Conservation (phyloP, 495 filamentous ascomycete genomes). For the Penicillium canescens region DNA sequence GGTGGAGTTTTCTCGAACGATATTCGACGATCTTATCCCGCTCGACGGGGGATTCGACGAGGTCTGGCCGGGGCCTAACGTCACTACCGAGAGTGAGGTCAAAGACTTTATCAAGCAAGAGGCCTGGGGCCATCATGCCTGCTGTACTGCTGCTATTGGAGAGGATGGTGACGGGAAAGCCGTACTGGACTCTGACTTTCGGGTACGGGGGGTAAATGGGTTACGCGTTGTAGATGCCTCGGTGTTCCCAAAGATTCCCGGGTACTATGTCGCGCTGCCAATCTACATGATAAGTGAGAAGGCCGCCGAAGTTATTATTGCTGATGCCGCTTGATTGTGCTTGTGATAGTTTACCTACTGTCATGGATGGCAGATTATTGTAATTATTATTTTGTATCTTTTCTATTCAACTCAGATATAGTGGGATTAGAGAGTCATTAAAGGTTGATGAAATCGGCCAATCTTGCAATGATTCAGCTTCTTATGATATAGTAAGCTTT, state of each 20-base stretch:
- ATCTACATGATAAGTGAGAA: slow-evolving; percentile 66
- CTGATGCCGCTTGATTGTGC: slow-evolving; percentile 22
- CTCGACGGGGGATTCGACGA: slow-evolving; percentile 42
- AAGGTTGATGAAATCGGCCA: no score
- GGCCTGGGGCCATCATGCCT: slow-evolving; percentile 62
- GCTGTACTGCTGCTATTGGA: slow-evolving; percentile 59
- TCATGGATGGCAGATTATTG: no score
- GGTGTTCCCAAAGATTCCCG: slow-evolving; percentile 58
- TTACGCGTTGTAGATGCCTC: slow-evolving; percentile 64
- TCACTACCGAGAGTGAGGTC: slow-evolving; percentile 38
- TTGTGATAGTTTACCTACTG: neutral
- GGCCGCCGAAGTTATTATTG: slow-evolving; percentile 60
- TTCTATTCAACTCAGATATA: neutral
- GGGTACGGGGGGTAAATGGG: slow-evolving; percentile 55
- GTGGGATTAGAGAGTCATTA: no score
- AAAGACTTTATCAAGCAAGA: slow-evolving; percentile 50
- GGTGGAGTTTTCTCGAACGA: slow-evolving; percentile 43
- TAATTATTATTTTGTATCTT: no score
- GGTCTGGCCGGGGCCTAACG: slow-evolving; percentile 48
- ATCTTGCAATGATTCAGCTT: no score
- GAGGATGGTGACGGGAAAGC: slow-evolving; percentile 53
- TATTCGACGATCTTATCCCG: slow-evolving; percentile 30
- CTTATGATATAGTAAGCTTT: no score
- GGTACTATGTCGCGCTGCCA: slow-evolving; percentile 59
- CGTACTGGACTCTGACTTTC: slow-evolving; percentile 58